Evolutionary conservation across 1,284 basidiomycete genomes (phyloP), one percentile per base, ranked within the genome.

Genomic region (Apiotrichum mycotoxinovorans): DNA sequence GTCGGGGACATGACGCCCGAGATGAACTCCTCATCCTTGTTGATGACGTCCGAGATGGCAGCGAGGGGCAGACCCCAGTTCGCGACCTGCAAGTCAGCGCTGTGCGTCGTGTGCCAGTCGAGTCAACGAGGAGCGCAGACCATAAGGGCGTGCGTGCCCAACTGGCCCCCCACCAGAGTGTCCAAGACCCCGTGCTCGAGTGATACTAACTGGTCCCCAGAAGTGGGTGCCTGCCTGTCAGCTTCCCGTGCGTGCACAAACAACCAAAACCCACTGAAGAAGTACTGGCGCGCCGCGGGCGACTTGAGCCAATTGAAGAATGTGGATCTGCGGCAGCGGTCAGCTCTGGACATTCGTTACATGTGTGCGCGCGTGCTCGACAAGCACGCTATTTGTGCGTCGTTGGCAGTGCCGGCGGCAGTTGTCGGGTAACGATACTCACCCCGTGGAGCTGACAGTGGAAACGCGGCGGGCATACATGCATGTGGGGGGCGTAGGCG

Each of bases 61-160:
- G 93, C 93, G 41, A 97, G 79, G 55, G 93, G 93, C 33, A 98
- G 84, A 70, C 93, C 94, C 89, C 94, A 98, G 81, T 97, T 98
- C 52, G 94, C 94, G 58, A 93, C 86, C 88, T 95, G 69, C 12
- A 22, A 23, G 41, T 51, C 30, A 57, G 50, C 43, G 20, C 15
- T 20, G 8, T 14, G 20, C 22, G 10, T 23, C 15, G 35, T 38
- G 17, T 34, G 33, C 33, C 33, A n/a, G n/a, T n/a, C n/a, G n/a
- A n/a, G n/a, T n/a, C n/a, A n/a, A n/a, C n/a, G n/a, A n/a, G n/a
- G n/a, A n/a, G n/a, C n/a, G n/a, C n/a, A n/a, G n/a, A n/a, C n/a
- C n/a, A n/a, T n/a, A n/a, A n/a, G n/a, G n/a, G n/a, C n/a, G n/a
- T n/a, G n/a, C n/a, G n/a, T n/a, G n/a, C n/a, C n/a, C n/a, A n/a